Conservation (phyloP, 1,284 basidiomycete species). For the Cronartium quercuum region DNA sequence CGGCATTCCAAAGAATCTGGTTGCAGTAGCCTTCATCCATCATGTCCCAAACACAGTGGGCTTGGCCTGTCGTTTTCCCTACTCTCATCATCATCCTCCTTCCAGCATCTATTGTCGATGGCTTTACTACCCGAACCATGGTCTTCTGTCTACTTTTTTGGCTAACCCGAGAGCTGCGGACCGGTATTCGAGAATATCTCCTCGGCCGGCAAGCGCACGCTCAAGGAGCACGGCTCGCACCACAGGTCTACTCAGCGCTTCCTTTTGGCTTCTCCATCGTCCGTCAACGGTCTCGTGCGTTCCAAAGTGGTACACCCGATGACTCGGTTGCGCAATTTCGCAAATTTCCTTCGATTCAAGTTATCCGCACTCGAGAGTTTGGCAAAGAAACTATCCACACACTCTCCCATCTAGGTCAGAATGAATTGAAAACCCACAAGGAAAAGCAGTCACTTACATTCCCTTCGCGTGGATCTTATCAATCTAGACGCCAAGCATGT, state of each 20-base stretch:
- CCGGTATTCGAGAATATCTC: neutral
- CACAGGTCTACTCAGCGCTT: neutral
- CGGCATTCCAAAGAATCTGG: too few relatives aligned
- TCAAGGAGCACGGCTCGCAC: neutral
- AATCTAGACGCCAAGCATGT: conserved; percentile 28
- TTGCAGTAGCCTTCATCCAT: too few relatives aligned
- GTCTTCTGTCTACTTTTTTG: neutral
- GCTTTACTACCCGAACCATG: neutral
- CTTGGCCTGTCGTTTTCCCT: too few relatives aligned
- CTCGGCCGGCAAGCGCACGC: neutral
- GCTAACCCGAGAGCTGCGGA: neutral
- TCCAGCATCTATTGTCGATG: neutral
- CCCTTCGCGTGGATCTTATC: too few relatives aligned
- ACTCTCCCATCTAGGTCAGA: too few relatives aligned
- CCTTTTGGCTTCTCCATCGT: neutral
- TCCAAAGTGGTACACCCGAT: neutral
- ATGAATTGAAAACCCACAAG: too few relatives aligned
- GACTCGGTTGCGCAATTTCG: neutral
- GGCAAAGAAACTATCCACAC: too few relatives aligned
- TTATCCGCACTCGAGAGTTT: neutral
- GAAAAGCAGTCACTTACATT: too few relatives aligned
- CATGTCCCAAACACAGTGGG: too few relatives aligned
- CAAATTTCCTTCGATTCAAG: neutral
- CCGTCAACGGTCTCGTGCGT: neutral
- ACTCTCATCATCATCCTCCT: too few relatives aligned